Evolutionary conservation across 2,329 filamentous ascomycete genomes (phyloP).

Genomic region (Trichoderma sp.): DNA sequence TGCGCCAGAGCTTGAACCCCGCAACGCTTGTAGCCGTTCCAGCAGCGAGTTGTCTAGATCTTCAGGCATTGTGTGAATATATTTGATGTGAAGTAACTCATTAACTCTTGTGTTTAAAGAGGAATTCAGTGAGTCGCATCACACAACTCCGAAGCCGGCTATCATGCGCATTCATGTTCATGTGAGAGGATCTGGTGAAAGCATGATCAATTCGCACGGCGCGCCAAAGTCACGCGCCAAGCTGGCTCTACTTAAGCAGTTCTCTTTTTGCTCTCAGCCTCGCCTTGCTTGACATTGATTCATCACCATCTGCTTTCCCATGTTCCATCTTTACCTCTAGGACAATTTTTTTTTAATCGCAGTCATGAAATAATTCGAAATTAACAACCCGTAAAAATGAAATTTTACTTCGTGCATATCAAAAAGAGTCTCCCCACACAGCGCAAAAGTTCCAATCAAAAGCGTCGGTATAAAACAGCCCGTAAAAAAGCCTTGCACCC

Average conservation of each 20-base stretch:
- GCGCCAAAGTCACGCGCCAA: conserved; percentile 14
- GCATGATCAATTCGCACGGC: not conserved
- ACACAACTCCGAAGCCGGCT: not conserved
- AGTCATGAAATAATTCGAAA: not conserved
- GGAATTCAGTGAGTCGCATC: not conserved
- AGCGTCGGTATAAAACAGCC: not conserved
- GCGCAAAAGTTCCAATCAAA: not conserved
- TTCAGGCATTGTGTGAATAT: conserved; percentile 31
- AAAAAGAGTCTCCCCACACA: not conserved
- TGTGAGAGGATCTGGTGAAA: conserved; percentile 2
- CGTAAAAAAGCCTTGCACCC: not conserved
- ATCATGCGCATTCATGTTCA: not conserved
- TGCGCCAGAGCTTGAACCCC: conserved; percentile 31
- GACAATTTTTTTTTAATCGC: not conserved
- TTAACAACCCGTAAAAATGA: too few species aligned
- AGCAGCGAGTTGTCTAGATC: conserved; percentile 48
- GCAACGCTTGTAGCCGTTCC: conserved; percentile 54
- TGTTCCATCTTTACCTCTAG: not conserved
- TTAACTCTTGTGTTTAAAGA: not conserved
- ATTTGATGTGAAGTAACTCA: not conserved
- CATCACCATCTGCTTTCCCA: not conserved
- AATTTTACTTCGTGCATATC: not conserved
- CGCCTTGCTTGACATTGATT: not conserved
- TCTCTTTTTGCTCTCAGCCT: not conserved
- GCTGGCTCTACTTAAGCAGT: conserved; percentile 14